These are phyloP conservation scores for Hypoxylon sp. DNA, from an alignment of 2,329 filamentous ascomycete species.

Conservation along the genomic window DNA sequence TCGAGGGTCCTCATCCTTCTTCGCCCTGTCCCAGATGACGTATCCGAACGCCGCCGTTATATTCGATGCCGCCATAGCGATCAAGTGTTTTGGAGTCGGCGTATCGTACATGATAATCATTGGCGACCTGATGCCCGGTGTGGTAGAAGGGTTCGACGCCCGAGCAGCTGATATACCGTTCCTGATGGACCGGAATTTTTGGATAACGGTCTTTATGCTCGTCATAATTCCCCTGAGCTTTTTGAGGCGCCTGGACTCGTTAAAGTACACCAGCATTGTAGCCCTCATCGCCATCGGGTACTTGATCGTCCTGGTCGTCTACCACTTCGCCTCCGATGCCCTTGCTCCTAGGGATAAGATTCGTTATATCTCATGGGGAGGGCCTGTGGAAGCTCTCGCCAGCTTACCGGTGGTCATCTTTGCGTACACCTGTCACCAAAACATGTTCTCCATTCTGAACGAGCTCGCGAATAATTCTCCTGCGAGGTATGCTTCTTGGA, in stretches of 20 bases:
- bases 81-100: conserved; percentile 97
- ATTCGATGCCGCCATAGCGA: conserved; percentile 93
- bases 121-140: conserved; percentile 96
- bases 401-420: conserved; percentile 96
- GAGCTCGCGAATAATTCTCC: conserved; percentile 89
- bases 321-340: conserved; percentile 86
- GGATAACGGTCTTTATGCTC: conserved; percentile 98
- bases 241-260: conserved; percentile 85
- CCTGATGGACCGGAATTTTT: conserved; percentile 89
- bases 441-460: conserved; percentile 99
- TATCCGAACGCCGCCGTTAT: conserved; percentile 95
- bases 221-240: conserved; percentile 95
- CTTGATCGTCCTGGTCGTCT: conserved; percentile 89
- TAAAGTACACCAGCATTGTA: conserved; percentile 96
- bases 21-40: conserved; percentile 94
- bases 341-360: conserved; percentile 77
- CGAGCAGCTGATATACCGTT: conserved; percentile 71
- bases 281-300: conserved; percentile 94
- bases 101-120: conserved; percentile 99
- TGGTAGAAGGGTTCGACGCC: conserved; percentile 80
- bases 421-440: conserved; percentile 99
- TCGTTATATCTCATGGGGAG: conserved; percentile 78
- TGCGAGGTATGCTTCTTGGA: conserved; percentile 46
- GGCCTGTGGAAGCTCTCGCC: conserved; percentile 79
- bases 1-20: conserved; percentile 87